Evolutionary conservation across 2,329 filamentous ascomycete genomes (phyloP).

Genomic region (Botryotinia calthae): DNA sequence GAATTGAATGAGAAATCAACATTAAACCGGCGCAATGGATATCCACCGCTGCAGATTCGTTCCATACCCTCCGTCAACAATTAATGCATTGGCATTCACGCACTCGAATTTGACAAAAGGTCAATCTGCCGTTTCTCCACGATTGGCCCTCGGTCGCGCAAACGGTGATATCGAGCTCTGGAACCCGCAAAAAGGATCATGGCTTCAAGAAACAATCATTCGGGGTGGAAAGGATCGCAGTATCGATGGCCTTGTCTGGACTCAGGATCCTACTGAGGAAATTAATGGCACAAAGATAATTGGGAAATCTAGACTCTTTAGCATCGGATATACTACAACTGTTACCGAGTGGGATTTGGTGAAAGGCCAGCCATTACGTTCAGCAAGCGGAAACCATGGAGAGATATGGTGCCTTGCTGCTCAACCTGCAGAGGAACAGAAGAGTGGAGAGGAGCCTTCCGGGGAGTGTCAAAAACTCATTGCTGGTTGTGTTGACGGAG

Average conservation of each 20-base stretch:
- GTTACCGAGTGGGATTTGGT: constrained; percentile 95
- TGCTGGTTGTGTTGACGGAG: constrained; percentile 87
- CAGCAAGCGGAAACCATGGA: constrained; percentile 88
- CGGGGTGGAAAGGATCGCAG: constrained; percentile 80
- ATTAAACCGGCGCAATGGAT: constrained; percentile 62
- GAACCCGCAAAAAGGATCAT: constrained; percentile 74
- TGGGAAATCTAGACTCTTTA: constrained; percentile 84
- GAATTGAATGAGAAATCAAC: neutral
- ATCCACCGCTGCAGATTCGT: constrained; percentile 97
- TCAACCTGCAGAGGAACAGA: constrained; percentile 55
- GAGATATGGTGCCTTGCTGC: constrained; percentile 96
- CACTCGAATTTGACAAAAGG: constrained; percentile 58
- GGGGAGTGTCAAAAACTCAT: constrained; percentile 62
- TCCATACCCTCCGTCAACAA: constrained; percentile 83
- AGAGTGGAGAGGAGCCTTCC: constrained; percentile 38
- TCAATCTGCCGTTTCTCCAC: constrained; percentile 57
- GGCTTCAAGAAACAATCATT: constrained; percentile 88
- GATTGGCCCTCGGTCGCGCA: constrained; percentile 84
- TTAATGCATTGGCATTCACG: constrained; percentile 93
- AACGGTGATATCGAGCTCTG: constrained; percentile 98
- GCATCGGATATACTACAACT: constrained; percentile 87
- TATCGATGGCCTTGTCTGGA: constrained; percentile 90
- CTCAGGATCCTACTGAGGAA: constrained; percentile 75
- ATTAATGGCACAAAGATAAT: constrained; percentile 57
- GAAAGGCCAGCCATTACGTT: constrained; percentile 71